These are phyloP conservation scores for Penicillium fuscoglaucum DNA, from an alignment of 2,329 filamentous ascomycete genomes.

Conservation along the genomic window DNA sequence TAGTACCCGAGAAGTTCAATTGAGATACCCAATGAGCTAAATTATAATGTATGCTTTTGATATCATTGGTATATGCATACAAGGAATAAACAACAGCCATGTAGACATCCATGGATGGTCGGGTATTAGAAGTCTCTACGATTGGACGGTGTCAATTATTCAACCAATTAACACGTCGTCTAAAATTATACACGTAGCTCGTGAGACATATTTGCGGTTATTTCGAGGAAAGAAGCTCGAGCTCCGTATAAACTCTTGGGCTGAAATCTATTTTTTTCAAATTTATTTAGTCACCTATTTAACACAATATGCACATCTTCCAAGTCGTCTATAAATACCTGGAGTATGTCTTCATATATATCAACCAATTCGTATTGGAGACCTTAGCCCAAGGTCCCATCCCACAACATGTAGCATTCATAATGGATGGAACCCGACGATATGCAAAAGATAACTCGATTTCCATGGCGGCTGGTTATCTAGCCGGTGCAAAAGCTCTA, in stretches of 20 bases:
- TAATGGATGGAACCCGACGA: slow-evolving; percentile 19
- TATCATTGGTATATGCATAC: not conserved
- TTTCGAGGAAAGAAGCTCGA: not conserved
- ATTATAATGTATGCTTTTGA: not conserved
- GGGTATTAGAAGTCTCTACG: not conserved
- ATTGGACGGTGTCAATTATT: not conserved
- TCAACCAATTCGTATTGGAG: not conserved
- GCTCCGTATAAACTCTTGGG: not conserved
- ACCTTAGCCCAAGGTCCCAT: slow-evolving; percentile 9
- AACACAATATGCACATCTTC: not conserved
- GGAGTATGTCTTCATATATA: not conserved
- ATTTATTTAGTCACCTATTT: no score
- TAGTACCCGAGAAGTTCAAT: not conserved
- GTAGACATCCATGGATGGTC: not conserved
- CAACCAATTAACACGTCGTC: no score
- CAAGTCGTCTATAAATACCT: not conserved
- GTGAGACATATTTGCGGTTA: not conserved
- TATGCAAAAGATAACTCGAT: slow-evolving; percentile 6
- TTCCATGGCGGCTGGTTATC: not conserved
- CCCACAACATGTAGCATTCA: slow-evolving; percentile 14
- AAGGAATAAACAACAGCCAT: not conserved
- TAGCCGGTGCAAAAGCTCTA: not conserved
- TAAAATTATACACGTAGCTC: not conserved
- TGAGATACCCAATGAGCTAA: not conserved
- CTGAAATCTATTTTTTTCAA: not conserved